A percentile compares a stretch with the other conserved stretches of the same genome.
These are phyloP conservation scores for Cladophialophora psammophila DNA, from an alignment of 2,329 filamentous ascomycete species.

Conservation along the genomic window DNA sequence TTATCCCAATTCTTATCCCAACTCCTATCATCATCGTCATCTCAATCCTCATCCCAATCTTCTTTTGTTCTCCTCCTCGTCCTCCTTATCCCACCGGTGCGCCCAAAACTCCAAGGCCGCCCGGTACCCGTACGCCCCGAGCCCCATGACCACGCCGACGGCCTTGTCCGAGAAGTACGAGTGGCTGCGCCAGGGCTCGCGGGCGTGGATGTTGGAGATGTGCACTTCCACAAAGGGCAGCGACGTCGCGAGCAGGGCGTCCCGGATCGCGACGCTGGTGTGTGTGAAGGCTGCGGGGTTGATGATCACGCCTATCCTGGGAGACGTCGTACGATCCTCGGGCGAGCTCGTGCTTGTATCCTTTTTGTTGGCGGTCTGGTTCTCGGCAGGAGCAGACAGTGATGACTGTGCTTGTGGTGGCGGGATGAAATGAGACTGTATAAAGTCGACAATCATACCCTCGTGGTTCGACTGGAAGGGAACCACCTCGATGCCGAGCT, in stretches of 20 bases:
- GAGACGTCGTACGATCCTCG: too few relatives aligned
- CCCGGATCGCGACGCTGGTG: constrained; percentile 77
- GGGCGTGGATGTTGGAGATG: constrained; percentile 74
- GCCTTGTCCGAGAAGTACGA: constrained; percentile 81
- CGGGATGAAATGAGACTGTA: constrained; percentile 62
- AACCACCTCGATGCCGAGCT: constrained; percentile 60
- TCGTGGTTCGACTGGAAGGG: constrained; percentile 81
- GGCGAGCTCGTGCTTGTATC: too few relatives aligned
- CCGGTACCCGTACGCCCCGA: constrained; percentile 69
- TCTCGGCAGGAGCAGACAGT: not conserved
- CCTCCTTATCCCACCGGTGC: constrained; percentile 45
- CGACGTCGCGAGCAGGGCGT: constrained; percentile 71
- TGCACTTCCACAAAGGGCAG: constrained; percentile 83
- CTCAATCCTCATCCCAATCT: not conserved
- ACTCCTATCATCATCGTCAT: too few relatives aligned
- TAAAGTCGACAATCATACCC: constrained; percentile 74
- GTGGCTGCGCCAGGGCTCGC: constrained; percentile 72
- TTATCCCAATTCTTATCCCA: not conserved
- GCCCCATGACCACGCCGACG: constrained; percentile 72
- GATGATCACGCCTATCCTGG: constrained; percentile 60
- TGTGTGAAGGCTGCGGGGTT: constrained; percentile 80
- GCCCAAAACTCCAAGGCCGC: constrained; percentile 64
- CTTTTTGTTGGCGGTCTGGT: too few relatives aligned
- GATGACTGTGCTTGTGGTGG: not conserved
- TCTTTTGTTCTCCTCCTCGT: not conserved